Conservation (phyloP, 805 yeast genomes). For the Yamadazyma nakazawae region DNA sequence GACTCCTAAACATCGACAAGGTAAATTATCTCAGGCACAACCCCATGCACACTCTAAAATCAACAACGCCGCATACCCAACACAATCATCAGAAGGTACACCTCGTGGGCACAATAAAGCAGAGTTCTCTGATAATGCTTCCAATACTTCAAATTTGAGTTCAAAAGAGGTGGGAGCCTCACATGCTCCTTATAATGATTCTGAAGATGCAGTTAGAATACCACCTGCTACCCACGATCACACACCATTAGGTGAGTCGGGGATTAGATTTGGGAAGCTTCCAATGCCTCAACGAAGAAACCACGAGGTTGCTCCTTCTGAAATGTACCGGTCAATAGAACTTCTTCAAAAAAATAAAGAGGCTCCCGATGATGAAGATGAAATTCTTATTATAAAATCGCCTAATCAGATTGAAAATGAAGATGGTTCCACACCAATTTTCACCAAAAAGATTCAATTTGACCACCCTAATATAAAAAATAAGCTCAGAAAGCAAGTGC, state of each 20-base stretch:
- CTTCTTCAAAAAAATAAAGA: slow-evolving; percentile 57
- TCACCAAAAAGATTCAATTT: slow-evolving; percentile 14
- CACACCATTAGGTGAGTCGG: slow-evolving; percentile 16
- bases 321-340: slow-evolving; percentile 78
- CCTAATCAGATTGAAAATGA: slow-evolving; percentile 67
- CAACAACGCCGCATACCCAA: background rate
- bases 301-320: slow-evolving; percentile 63
- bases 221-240: slow-evolving; percentile 5
- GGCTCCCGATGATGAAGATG: slow-evolving; percentile 54
- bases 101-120: background rate
- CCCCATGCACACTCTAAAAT: background rate
- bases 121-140: too few species aligned
- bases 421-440: slow-evolving; percentile 30
- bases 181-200: too few species aligned
- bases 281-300: slow-evolving; percentile 53
- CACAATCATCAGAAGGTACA: background rate
- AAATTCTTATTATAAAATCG: slow-evolving; percentile 71
- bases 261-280: slow-evolving; percentile 57
- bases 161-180: too few species aligned
- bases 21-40: background rate
- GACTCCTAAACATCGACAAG: background rate
- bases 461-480: slow-evolving; percentile 1
- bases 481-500: slow-evolving; percentile 3
- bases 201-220: background rate
- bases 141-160: too few species aligned